Conservation (phyloP, 2,329 filamentous ascomycete species). For the Venturia carpophila region DNA sequence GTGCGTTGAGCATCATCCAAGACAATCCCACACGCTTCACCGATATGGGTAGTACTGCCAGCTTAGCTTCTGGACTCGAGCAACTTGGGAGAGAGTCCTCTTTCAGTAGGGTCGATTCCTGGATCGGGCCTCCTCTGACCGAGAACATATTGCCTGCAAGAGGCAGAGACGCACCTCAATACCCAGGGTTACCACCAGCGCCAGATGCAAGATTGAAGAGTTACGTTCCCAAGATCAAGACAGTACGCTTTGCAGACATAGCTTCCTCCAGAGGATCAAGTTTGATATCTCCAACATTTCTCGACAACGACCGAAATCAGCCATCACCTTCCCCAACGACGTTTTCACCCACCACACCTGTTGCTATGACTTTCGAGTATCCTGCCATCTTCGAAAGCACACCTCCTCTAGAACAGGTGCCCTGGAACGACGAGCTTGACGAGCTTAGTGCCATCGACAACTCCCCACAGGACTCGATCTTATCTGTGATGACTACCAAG, state of each 20-base stretch:
- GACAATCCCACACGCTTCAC: background rate
- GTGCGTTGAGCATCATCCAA: background rate
- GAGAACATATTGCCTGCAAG: background rate
- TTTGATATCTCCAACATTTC: background rate
- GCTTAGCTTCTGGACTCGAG: background rate
- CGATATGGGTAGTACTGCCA: background rate
- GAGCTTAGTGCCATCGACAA: background rate
- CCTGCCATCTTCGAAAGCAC: background rate
- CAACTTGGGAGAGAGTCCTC: background rate
- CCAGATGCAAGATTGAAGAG: constrained; percentile 2
- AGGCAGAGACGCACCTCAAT: background rate
- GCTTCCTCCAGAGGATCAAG: background rate
- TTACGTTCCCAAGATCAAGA: constrained; percentile 7
- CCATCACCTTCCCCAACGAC: background rate
- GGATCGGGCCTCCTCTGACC: background rate
- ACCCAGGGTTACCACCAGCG: background rate
- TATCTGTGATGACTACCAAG: background rate
- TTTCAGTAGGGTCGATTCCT: background rate
- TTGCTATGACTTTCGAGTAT: constrained; percentile 6
- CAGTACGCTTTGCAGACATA: background rate
- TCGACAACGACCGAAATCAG: background rate
- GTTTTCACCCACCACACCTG: background rate
- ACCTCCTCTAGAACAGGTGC: background rate
- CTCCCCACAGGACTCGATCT: background rate
- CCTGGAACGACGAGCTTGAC: background rate